Evolutionary conservation across 495 filamentous ascomycete genomes (phyloP), one percentile per base, ranked within the genome.

Genomic region (Apodospora peruviana): DNA sequence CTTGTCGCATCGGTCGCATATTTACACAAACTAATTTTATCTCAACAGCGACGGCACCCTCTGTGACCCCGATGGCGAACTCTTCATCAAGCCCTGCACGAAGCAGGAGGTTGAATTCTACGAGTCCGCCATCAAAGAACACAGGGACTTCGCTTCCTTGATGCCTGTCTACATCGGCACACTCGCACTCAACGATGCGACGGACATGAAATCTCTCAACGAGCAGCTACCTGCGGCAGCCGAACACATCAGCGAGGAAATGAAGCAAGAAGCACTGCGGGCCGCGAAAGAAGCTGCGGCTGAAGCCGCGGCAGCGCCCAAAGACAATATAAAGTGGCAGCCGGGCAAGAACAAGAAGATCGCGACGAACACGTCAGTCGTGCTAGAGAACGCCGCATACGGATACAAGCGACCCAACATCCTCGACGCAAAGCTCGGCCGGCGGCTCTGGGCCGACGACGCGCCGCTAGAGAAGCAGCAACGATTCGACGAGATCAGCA

Each of bases 11-110:
- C n/a, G n/a, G n/a, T n/a, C n/a, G n/a, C n/a, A n/a, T n/a, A n/a
- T n/a, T n/a, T n/a, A 43, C 38, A 40, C 18, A 59, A 46, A 32
- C 40, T 42, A 45, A 47, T 40, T 19, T 40, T 32, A 19, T 43
- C 17, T 25, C 50, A 45, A 42, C 65, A 97, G 91, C 69, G 91
- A 93, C 39, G 93, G 93, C 54, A 90, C 95, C 38, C 82, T 95
- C 52, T 90, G 85, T 62, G 90, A 95, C 59, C 70, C 76, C 45
- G 84, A 87, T 42, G 93, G 93, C 59, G 79, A 86, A 47, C 73
- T 96, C 16, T 84, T 99, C 61, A 88, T 96, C 65, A 99, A 99
- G 68, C 93, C 93, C 23, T 96, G 93, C 69, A 95, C 88, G 5
- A 66, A 79, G 36, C 78, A 81, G 48, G 93, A 99, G 70, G 81